Evolutionary conservation across 257 asterid genomes (phyloP), one percentile per base, ranked within the genome.

Genomic region (Solanum clarkiae): DNA sequence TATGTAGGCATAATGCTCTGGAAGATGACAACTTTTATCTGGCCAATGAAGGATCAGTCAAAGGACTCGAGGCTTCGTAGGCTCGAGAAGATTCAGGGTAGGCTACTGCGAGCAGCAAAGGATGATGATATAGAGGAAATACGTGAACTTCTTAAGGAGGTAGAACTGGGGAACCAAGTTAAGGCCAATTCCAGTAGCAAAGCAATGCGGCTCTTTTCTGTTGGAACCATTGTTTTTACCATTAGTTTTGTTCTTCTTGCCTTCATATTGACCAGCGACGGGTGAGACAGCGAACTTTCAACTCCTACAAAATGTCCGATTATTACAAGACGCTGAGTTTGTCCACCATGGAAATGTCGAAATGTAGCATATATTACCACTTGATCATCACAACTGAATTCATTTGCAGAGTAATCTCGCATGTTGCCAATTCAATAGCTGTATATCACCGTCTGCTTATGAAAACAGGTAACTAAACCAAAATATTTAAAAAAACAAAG

Each of bases 1-100:
- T 97, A 95, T 89, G 93, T 97, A 98, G 98, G 98, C 62, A 91
- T 97, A 87, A 88, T 93, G 47, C 68, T 97, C 86, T 97, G 99
- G 99, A 94, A 92, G 89, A 88, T 93, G 97, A 92, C 93, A 0
- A 91, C 93, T 70, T 86, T 93, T 24, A 92, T 94, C 87, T 94
- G 99, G 99, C 98, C 98, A 9, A 79, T 89, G 26, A 93, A 92
- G 88, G 92, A 91, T 79, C 84, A 86, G 12, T 87, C 91, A 44
- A 88, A 87, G 86, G 69, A 17, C 1, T 84, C 62, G 51, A 90
- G 92, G 87, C 91, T 93, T 26, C 75, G 85, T 12, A 95, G 91
- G 77, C 97, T 97, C 4, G 98, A 93, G 85, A 91, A 89, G 84
- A 88, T 97, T 80, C 94, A 92, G 71, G 88, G 89, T 82, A 86